A percentile compares a stretch with the other conserved stretches of the same genome.
Conservation (phyloP, 2,329 filamentous ascomycete genomes). For the Monilinia vaccinii-corymbosi region DNA sequence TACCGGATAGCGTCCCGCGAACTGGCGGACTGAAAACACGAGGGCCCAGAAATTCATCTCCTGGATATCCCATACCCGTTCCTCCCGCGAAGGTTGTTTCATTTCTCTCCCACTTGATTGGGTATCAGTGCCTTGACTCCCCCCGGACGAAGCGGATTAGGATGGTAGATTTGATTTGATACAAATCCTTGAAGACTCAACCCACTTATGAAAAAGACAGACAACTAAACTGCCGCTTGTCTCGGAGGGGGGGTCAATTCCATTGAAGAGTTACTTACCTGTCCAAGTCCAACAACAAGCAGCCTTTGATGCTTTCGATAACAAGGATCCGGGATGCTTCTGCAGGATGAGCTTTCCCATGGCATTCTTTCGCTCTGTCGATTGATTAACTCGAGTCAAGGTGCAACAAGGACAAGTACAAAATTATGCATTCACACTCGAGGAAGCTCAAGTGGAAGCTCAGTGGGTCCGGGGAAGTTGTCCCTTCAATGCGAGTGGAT, state of each 20-base stretch:
- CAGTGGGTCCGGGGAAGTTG: conserved; percentile 10
- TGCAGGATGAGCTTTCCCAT: conserved; percentile 1
- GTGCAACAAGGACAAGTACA: no score
- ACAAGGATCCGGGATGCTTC: conserved; percentile 2
- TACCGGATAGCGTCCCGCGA: conserved; percentile 9
- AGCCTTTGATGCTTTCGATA: neutral
- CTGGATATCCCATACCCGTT: conserved; percentile 4
- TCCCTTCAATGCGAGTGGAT: conserved; percentile 2
- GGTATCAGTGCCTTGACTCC: neutral
- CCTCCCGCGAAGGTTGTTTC: conserved; percentile 6
- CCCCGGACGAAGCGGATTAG: conserved; percentile 5
- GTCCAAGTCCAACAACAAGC: no score
- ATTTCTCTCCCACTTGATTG: conserved; percentile 2
- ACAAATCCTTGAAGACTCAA: conserved; percentile 8
- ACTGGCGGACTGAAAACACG: conserved; percentile 6
- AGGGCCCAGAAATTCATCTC: conserved; percentile 9
- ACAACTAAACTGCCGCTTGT: no score
- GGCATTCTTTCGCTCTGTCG: conserved; percentile 2
- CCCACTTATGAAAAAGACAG: conserved; percentile 6
- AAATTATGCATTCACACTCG: conserved; percentile 8
- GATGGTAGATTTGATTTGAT: neutral
- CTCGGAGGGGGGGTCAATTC: no score
- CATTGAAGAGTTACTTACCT: no score
- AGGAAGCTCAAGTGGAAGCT: no score
- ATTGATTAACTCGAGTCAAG: no score